Evolutionary conservation across 2,329 filamentous ascomycete species (phyloP).

Genomic region (Exophiala calicioides): DNA sequence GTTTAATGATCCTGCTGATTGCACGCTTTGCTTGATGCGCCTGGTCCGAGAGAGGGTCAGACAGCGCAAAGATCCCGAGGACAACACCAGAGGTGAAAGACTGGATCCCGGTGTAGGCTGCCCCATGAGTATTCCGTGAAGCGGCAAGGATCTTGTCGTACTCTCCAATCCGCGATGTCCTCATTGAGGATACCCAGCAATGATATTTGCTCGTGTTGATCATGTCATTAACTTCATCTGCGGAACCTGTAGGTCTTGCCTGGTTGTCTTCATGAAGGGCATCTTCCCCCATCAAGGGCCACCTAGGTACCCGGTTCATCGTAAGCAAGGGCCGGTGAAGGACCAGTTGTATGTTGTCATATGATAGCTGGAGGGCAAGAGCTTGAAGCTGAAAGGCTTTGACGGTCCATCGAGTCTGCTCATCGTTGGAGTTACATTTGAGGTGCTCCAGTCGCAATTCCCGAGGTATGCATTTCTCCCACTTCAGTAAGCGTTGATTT

Average conservation of each 20-base stretch:
- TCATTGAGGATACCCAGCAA: constrained; percentile 39
- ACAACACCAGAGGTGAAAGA: constrained; percentile 50
- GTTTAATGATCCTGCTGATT: constrained; percentile 32
- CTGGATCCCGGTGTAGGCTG: constrained; percentile 49
- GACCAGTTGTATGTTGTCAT: constrained; percentile 47
- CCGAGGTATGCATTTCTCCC: constrained; percentile 22
- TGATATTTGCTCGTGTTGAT: constrained; percentile 24
- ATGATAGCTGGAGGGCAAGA: constrained; percentile 45
- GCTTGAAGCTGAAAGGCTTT: constrained; percentile 37
- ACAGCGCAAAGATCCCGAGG: constrained; percentile 46
- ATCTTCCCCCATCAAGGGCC: not conserved
- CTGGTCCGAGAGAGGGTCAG: constrained; percentile 45
- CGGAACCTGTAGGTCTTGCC: not conserved
- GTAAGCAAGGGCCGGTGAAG: constrained; percentile 45
- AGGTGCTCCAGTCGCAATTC: constrained; percentile 19
- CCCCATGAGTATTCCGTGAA: constrained; percentile 45
- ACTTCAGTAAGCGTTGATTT: constrained; percentile 15
- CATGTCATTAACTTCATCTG: constrained; percentile 12
- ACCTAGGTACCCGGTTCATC: constrained; percentile 19
- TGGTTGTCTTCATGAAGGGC: not conserved
- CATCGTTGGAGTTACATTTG: constrained; percentile 5
- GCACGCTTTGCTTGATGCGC: constrained; percentile 48
- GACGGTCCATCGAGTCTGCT: constrained; percentile 4
- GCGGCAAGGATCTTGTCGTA: constrained; percentile 37
- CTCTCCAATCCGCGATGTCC: constrained; percentile 40